A percentile compares a stretch with the other conserved stretches of the same genome.
These are phyloP conservation scores for Mycena haematopus DNA, from an alignment of 768 basidiomycete genomes.

Conservation along the genomic window DNA sequence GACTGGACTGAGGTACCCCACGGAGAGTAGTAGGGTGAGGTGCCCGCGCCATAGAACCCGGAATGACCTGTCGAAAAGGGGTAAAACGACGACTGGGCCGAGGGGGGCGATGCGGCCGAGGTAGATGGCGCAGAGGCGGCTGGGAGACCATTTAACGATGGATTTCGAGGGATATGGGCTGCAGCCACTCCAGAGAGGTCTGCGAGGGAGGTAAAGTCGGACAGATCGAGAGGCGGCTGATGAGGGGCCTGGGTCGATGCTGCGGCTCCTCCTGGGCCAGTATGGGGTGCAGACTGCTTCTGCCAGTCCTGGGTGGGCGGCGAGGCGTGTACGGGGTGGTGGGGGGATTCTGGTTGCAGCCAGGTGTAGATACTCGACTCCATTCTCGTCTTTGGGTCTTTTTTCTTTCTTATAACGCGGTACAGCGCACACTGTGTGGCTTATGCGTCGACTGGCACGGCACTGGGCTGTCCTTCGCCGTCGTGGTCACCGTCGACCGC, in stretches of 20 bases:
- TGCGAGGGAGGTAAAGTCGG: constrained; percentile 49
- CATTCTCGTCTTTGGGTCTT: constrained; percentile 40
- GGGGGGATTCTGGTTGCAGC: constrained; percentile 46
- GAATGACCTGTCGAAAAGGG: constrained; percentile 44
- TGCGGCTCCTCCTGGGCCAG: constrained; percentile 25
- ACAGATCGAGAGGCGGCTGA: constrained; percentile 44
- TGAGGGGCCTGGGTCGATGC: constrained; percentile 33
- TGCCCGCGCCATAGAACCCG: constrained; percentile 32
- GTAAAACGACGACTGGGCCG: constrained; percentile 44
- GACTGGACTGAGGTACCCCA: constrained; percentile 36
- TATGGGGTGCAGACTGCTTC: constrained; percentile 41
- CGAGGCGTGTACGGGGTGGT: constrained; percentile 38
- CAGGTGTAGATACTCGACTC: constrained; percentile 52
- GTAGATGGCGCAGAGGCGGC: constrained; percentile 46
- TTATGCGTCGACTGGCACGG: not conserved
- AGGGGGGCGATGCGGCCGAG: constrained; percentile 35
- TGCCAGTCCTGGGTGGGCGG: constrained; percentile 48
- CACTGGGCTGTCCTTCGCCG: constrained; percentile 3
- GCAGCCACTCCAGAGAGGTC: constrained; percentile 49
- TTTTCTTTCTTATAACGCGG: constrained; percentile 41
- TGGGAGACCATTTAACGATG: constrained; percentile 74
- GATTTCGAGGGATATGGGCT: constrained; percentile 29
- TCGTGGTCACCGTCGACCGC: constrained; percentile 7
- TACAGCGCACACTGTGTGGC: constrained; percentile 26
- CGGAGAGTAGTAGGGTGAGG: constrained; percentile 18